Conservation (phyloP, 345 rosid genomes). For the Xanthoceras sorbifolium region DNA sequence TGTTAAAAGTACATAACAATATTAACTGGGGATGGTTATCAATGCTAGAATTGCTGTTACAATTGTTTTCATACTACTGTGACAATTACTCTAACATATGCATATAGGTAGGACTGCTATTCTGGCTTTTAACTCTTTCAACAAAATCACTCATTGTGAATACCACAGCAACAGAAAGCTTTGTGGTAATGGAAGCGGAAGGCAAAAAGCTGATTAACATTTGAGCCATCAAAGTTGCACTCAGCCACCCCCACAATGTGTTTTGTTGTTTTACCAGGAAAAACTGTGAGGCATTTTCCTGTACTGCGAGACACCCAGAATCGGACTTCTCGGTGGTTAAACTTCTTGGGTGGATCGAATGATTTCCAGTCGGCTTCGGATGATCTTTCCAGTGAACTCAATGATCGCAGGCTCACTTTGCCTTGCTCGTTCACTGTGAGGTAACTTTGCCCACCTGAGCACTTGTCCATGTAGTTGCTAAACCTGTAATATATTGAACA, state of each 20-base stretch:
- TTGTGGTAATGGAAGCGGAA: constrained; percentile 54
- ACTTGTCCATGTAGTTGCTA: too few species aligned
- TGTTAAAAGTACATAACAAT: not conserved
- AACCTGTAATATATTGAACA: constrained; percentile 20
- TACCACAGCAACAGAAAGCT: too few species aligned
- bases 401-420: too few species aligned
- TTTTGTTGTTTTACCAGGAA: constrained; percentile 25
- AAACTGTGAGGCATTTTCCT: constrained; percentile 54
- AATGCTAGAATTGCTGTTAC: not conserved
- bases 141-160: constrained; percentile 31
- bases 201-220: constrained; percentile 46
- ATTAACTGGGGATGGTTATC: not conserved
- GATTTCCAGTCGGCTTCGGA: constrained; percentile 55
- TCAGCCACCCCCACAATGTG: constrained; percentile 39
- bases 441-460: too few species aligned
- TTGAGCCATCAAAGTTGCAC: constrained; percentile 56
- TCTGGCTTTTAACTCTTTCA: not conserved
- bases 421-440: too few species aligned
- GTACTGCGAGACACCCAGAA: constrained; percentile 44
- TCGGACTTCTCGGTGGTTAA: constrained; percentile 40
- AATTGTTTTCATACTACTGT: too few species aligned
- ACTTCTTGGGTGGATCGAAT: constrained; percentile 35
- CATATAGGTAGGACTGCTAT: not conserved
- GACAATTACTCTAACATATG: too few species aligned
- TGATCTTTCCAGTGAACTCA: constrained; percentile 41